Evolutionary conservation across 2,329 filamentous ascomycete species (phyloP), one percentile per base, ranked within the genome.

Genomic region (Xylariomycetidae sp.): DNA sequence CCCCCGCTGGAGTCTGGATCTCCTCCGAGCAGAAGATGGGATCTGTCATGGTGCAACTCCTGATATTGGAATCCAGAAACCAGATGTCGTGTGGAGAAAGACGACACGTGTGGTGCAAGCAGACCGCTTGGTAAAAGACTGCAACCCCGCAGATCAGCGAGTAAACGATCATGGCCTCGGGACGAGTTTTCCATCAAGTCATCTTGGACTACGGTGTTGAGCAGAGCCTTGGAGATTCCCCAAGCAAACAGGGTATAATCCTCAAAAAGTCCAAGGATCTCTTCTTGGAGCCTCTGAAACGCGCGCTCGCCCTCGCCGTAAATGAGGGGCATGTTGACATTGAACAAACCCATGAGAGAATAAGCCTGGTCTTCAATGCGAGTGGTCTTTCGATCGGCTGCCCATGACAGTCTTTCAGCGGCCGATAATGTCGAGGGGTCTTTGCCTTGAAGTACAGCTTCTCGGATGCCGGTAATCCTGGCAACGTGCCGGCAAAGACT

Each of bases 391-490:
- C 51, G 35, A 4, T 22, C 23, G 4, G 52, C 29, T 1, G 50
- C 52, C 53, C 53, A 56, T 3, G 49, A 50, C 44, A 55, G 52
- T 14, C 45, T 42, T 34, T 50, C 44, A 0, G 48, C 45, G 6
- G 50, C 37, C 17, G 46, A 47, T 4, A 42, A 42, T 14, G 25
- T 16, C 1, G 34, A 27, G 20, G 46, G 25, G 2, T 37, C 38
- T 6, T 22, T 28, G 6, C 34, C 41, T 9, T 33, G 23, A 4
- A 52, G 35, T 22, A 37, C 44, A 2, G 16, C 15, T 30, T 46
- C 34, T 10, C 46, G 29, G 23, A 54, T 50, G 3, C 25, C 25
- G 6, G 48, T 52, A 19, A 48, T 38, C 2, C 19, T 18, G 12
- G 46, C 39, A 8, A 53, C 33, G 6, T 19, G 29, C 1, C 24